Evolutionary conservation across 805 yeast species (phyloP), one percentile per base, ranked within the genome.

Genomic region (Naumovozyma baii): DNA sequence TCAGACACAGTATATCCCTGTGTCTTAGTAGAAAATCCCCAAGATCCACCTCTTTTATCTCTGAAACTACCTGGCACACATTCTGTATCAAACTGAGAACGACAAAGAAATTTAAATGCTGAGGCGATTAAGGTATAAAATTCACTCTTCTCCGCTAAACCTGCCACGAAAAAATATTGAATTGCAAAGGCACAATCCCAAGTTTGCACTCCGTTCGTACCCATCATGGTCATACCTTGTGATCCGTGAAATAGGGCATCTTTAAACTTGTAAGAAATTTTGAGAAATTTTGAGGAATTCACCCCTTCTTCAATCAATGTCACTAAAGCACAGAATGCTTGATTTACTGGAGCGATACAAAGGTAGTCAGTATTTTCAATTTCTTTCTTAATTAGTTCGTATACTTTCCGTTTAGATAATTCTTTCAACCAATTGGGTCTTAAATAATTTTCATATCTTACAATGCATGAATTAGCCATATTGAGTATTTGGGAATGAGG

Each of bases 1-100:
- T 92, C 99, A 50, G 94, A 78, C 2, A 92, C 99, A 0, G 95
- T 83, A 54, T 90, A 92, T 0, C 99, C 99, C 63, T 92, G 99
- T 3, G 81, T 80, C 51, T 88, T 87, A 0, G 97, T 92, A 37
- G 95, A 83, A 58, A 90, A 92, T 0, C 96, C 96, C 94, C 95
- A 92, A 1, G 85, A 94, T 15, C 98, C 99, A 32, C 66, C 69
- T 38, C 97, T 67, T 42, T 70, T 72, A 55, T 92, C 97, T 50
- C 98, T 71, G 62, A 71, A 90, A 38, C 86, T 77, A 7, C 87
- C 94, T 2, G 69, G 73, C 3, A 62, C 83, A 55, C 92, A 80
- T 30, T 88, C 84, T 2, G 79, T 77, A 38, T 80, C 81, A 58
- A 92, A 88, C 52, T 92, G 98, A 1, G 95, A 80, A 40, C 84